Percentiles rank a stretch among this genome's conserved stretches.
These are phyloP conservation scores for Sclerotinia nivalis DNA, from an alignment of 2,329 filamentous ascomycete genomes.

Conservation along the genomic window DNA sequence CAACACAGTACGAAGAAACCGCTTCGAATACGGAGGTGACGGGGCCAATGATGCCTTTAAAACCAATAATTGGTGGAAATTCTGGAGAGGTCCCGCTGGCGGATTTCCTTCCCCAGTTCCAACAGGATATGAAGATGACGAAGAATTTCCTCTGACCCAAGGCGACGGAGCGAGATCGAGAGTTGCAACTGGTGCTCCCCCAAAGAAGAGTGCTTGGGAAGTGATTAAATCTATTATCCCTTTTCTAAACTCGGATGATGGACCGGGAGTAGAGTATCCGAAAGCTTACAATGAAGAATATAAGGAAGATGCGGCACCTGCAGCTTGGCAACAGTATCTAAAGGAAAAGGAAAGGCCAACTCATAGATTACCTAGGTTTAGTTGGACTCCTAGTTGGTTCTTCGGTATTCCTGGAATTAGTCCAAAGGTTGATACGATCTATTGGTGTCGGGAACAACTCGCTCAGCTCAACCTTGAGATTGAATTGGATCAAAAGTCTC, in stretches of 20 bases:
- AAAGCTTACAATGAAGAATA: conserved; percentile 62
- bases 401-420: conserved; percentile 76
- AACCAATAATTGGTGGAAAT: conserved; percentile 55
- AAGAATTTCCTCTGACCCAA: conserved; percentile 46
- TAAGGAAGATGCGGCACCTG: conserved; percentile 60
- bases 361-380: conserved; percentile 69
- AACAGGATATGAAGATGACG: conserved; percentile 51
- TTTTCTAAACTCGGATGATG: conserved; percentile 43
- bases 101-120: conserved; percentile 63
- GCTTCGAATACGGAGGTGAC: conserved; percentile 31
- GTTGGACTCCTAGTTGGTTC: conserved; percentile 64
- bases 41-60: conserved; percentile 26
- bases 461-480: conserved; percentile 90
- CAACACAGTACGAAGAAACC: conserved; percentile 32
- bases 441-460: conserved; percentile 83
- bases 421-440: conserved; percentile 92
- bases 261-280: conserved; percentile 53
- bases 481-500: conserved; percentile 81
- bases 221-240: conserved; percentile 53
- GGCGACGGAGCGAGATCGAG: conserved; percentile 27
- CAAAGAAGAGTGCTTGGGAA: conserved; percentile 53
- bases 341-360: conserved; percentile 81
- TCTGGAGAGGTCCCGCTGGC: conserved; percentile 64
- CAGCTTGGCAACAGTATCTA: conserved; percentile 82
- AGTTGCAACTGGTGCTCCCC: conserved; percentile 31